Base-by-base conservation (phyloP, 75 land plant genomes). In the Picea glauca region DNA sequence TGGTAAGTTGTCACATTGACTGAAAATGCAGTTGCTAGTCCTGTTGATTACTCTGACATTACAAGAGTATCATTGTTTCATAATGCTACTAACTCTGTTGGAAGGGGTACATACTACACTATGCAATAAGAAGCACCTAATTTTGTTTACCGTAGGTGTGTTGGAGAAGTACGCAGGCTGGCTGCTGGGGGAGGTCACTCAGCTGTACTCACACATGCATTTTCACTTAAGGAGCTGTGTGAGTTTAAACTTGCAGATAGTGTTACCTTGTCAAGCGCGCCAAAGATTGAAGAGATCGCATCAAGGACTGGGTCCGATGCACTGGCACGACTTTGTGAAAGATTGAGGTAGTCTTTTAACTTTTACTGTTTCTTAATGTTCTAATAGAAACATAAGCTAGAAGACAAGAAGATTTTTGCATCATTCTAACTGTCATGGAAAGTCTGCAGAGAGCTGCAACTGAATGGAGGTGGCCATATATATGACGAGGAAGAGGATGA, bases 131-230 rank as follows among this genome's bases (percentile, higher is more conserved):
- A 75, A 75, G 23, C 33, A 58, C 14, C 18, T 26, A 23, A 8
- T 76, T 58, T 58, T 33, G 26, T 13, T 64, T 9, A 43, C n/a
- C 70, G 30, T 61, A 94, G 95, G 95, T 94, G 95, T 81, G 90
- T 94, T 81, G 98, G 98, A 56, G 95, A 87, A 82, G 93, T 94
- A 5, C 83, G 83, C 33, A 88, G 84, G 79, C 78, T 94, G 78
- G 93, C 98, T 58, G 98, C 98, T 80, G 98, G 98, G 31, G 97
- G 97, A 57, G 97, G 97, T 20, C 97, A 94, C 78, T 94, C 98
- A 2, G 98, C 98, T 80, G 95, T 94, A 2, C 64, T 94, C 74
- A 94, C 98, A 35, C 93, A 94, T 83, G 93, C 98, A 33, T 89
- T 83, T 80, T 84, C 93, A 35, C 78, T 94, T 58, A 94, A 92